A percentile compares a stretch with the other conserved stretches of the same genome.
phyloP scores from a whole-genome alignment of 768 basidiomycete species.

The Leccinum subtestaceum region DNA sequence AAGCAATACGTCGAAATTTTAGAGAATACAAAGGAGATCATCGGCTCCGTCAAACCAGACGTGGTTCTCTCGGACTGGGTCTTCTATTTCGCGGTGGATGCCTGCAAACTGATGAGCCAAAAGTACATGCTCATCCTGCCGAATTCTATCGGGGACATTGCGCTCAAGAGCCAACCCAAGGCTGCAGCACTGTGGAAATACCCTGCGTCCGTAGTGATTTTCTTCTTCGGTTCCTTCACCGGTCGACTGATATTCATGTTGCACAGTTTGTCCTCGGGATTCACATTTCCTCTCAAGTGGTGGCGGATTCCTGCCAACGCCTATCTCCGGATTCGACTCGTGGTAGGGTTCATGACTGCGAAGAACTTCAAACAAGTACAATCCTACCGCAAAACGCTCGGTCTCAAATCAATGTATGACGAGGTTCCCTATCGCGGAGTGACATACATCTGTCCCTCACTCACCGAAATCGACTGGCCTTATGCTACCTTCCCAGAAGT shows the following conservation, averaged over 20 bases:
- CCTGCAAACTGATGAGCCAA: neutral
- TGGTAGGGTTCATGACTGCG: neutral
- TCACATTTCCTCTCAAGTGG: slow-evolving; percentile 15
- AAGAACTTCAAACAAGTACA: neutral
- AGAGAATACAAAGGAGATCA: too few species aligned
- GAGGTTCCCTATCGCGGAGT: neutral
- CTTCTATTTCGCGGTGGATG: slow-evolving; percentile 5
- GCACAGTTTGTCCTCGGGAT: slow-evolving; percentile 11
- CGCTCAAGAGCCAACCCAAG: neutral
- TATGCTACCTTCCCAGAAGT: slow-evolving; percentile 2
- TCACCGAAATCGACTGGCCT: slow-evolving; percentile 3
- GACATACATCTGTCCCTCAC: slow-evolving; percentile 1
- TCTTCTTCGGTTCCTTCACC: neutral
- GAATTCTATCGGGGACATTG: neutral
- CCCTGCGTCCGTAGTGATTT: neutral
- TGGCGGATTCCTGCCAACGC: slow-evolving; percentile 11
- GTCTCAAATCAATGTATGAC: neutral
- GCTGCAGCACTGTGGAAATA: slow-evolving; percentile 9
- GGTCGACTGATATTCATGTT: neutral
- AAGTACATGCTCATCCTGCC: slow-evolving; percentile 5
- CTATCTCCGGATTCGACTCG: slow-evolving; percentile 1
- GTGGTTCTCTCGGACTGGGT: neutral
- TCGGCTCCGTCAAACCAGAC: too few species aligned
- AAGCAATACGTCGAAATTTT: too few species aligned
- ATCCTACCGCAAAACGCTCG: slow-evolving; percentile 1